Evolutionary conservation across 176 grass and related monocot species (phyloP).

Genomic region (Oryza punctata): DNA sequence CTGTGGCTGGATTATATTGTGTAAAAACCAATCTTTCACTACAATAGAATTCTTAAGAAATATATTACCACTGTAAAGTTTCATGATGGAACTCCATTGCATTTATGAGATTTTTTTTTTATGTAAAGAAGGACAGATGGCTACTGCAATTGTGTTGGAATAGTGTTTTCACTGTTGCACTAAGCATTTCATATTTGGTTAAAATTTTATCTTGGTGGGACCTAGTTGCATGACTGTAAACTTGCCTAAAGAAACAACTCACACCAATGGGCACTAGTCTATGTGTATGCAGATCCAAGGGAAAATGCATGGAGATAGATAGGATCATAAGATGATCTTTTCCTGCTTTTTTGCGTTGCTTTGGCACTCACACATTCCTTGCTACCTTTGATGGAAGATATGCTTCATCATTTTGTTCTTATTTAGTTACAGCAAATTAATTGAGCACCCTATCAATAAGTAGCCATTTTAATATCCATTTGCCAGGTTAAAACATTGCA

Average conservation of each 20-base stretch:
- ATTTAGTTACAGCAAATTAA: slow-evolving; percentile 13
- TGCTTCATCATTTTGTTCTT: slow-evolving; percentile 15
- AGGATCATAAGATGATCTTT: slow-evolving; percentile 34
- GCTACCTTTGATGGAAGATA: slow-evolving; percentile 35
- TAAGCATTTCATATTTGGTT: neutral
- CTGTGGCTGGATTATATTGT: neutral
- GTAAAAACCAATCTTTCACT: neutral
- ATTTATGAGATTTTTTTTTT: neutral
- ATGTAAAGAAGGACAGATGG: neutral
- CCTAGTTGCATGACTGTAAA: neutral
- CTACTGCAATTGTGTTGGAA: neutral
- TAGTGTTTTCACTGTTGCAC: neutral
- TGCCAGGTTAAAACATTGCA: neutral
- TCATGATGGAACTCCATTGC: neutral
- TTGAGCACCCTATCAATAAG: neutral
- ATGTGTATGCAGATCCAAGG: slow-evolving; percentile 5
- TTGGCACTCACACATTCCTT: slow-evolving; percentile 28
- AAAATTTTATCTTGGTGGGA: neutral
- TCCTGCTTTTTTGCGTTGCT: slow-evolving; percentile 34
- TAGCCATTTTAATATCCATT: neutral
- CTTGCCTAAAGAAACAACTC: neutral
- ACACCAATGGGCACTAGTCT: neutral
- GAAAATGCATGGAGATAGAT: slow-evolving; percentile 24
- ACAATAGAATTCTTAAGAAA: neutral
- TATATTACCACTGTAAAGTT: neutral